Conservation (phyloP, 495 filamentous ascomycete species). For the Penicillium longicatenatum region DNA sequence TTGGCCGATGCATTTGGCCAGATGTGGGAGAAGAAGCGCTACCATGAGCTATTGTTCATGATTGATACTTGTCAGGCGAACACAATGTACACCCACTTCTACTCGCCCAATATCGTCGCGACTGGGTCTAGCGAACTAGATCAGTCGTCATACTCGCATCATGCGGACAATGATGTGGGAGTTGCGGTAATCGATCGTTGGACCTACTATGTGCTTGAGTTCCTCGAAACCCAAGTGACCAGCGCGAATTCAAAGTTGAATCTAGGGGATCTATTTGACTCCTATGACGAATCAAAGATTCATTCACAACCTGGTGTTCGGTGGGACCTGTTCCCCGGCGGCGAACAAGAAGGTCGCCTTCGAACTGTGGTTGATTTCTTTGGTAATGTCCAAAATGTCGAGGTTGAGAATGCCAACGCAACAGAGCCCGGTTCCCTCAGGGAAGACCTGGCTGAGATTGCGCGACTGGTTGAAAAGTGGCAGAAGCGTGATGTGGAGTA, state of each 20-base stretch:
- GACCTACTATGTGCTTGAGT: constrained; percentile 98
- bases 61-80: constrained; percentile 99
- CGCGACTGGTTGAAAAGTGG: constrained; percentile 56
- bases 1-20: constrained; percentile 97
- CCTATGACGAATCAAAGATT: constrained; percentile 91
- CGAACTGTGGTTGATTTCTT: constrained; percentile 94
- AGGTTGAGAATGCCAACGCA: constrained; percentile 67
- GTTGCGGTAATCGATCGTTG: constrained; percentile 98
- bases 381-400: constrained; percentile 95
- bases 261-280: constrained; percentile 91
- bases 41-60: constrained; percentile 97
- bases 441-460: constrained; percentile 74
- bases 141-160: constrained; percentile 92
- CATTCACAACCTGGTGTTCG: constrained; percentile 89
- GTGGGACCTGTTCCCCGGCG: constrained; percentile 88
- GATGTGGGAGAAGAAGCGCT: constrained; percentile 99
- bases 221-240: constrained; percentile 86
- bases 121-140: constrained; percentile 93
- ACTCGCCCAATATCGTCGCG: constrained; percentile 94
- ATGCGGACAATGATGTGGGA: constrained; percentile 96
- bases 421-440: constrained; percentile 61
- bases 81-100: constrained; percentile 97
- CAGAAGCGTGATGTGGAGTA: constrained; percentile 38
- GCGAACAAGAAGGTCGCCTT: constrained; percentile 70
- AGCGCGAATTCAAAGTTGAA: constrained; percentile 81